Conservation (phyloP, 2,329 filamentous ascomycete genomes). For the Huntiella abstrusa region DNA sequence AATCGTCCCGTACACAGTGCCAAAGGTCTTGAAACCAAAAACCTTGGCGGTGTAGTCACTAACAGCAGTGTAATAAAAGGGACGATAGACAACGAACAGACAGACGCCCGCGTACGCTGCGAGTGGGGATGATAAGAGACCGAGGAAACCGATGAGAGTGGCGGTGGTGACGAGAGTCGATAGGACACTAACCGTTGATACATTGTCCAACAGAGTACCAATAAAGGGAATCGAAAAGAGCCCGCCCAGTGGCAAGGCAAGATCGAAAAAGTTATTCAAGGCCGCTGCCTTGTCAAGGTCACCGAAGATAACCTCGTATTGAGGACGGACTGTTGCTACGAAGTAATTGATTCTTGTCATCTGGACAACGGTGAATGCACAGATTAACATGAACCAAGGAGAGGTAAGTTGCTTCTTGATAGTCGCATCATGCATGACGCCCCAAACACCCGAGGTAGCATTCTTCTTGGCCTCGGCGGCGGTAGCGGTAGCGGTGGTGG, state of each 20-base stretch:
- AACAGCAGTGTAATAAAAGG: slow-evolving; percentile 80
- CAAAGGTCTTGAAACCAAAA: slow-evolving; percentile 80
- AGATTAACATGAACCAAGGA: slow-evolving; percentile 72
- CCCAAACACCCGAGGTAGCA: slow-evolving; percentile 62
- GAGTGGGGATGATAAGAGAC: slow-evolving; percentile 49
- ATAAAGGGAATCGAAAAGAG: slow-evolving; percentile 77
- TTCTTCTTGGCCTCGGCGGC: slow-evolving; percentile 51
- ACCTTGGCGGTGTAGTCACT: slow-evolving; percentile 83
- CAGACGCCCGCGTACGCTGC: slow-evolving; percentile 58
- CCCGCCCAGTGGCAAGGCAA: slow-evolving; percentile 60
- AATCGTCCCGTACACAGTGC: slow-evolving; percentile 81
- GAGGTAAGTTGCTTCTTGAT: slow-evolving; percentile 56
- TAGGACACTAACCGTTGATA: slow-evolving; percentile 54
- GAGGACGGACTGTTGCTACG: slow-evolving; percentile 65
- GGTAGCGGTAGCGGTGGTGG: slow-evolving; percentile 41
- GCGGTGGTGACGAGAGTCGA: slow-evolving; percentile 49
- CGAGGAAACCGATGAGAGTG: slow-evolving; percentile 57
- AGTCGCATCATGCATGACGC: slow-evolving; percentile 56
- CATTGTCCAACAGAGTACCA: slow-evolving; percentile 58
- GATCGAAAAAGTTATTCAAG: slow-evolving; percentile 72
- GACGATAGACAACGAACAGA: slow-evolving; percentile 69
- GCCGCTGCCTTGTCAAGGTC: slow-evolving; percentile 40
- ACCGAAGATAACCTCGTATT: slow-evolving; percentile 60
- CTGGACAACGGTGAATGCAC: slow-evolving; percentile 58
- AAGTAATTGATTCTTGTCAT: slow-evolving; percentile 84